These are phyloP conservation scores for Babesia ovis DNA, from an alignment of 169 alveolate species.

Conservation along the genomic window DNA sequence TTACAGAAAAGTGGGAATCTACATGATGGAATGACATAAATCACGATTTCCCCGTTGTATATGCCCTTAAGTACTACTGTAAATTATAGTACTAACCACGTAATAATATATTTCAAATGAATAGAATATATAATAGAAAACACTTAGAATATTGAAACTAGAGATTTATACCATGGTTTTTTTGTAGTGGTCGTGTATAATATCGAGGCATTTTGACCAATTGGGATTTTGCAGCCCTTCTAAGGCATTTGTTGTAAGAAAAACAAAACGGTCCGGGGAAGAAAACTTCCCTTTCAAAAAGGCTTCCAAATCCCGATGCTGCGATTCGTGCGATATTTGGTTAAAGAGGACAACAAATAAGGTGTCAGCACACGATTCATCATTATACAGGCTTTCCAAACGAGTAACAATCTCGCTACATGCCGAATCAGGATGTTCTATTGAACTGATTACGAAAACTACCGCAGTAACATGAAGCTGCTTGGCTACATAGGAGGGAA, in stretches of 20 bases:
- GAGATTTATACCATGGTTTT: too few relatives aligned
- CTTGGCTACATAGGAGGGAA: conserved; percentile 44
- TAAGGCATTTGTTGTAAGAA: not conserved
- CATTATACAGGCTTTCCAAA: conserved; percentile 28
- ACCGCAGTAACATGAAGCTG: conserved; percentile 54
- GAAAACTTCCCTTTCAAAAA: not conserved
- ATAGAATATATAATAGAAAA: too few relatives aligned
- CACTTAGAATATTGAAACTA: too few relatives aligned
- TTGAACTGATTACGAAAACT: conserved; percentile 40
- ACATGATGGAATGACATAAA: too few relatives aligned
- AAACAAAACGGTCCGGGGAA: not conserved
- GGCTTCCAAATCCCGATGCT: not conserved
- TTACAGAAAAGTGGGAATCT: too few relatives aligned
- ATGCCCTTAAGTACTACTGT: too few relatives aligned
- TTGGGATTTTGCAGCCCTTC: conserved; percentile 3
- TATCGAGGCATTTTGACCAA: conserved; percentile 9
- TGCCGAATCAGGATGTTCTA: conserved; percentile 40
- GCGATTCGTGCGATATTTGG: conserved; percentile 12
- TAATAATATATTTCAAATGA: too few relatives aligned
- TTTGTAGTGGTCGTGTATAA: conserved; percentile 12
- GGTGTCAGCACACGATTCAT: conserved; percentile 25
- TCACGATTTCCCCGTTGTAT: too few relatives aligned
- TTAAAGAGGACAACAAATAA: conserved; percentile 40
- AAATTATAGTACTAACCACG: too few relatives aligned
- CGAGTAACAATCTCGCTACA: conserved; percentile 39